These are phyloP conservation scores for Zychaea mexicana DNA, from an alignment of 371 early-diverging fungal species.

Conservation along the genomic window DNA sequence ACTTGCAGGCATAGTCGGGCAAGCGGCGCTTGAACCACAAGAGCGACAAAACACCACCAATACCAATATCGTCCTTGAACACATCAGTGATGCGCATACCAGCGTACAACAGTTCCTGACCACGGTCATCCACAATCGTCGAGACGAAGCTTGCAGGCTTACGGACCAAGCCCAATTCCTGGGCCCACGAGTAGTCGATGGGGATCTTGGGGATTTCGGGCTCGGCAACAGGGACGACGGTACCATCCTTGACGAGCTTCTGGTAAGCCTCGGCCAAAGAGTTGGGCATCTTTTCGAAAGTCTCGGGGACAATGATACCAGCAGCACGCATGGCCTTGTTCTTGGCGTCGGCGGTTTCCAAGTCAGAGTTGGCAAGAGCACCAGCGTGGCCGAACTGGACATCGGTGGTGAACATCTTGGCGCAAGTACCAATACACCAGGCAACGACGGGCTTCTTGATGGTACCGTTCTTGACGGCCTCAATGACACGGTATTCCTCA, in stretches of 20 bases:
- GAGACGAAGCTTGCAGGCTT: slow-evolving; percentile 98
- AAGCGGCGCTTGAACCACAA: slow-evolving; percentile 98
- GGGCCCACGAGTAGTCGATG: slow-evolving; percentile 98
- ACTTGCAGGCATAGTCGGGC: slow-evolving; percentile 93
- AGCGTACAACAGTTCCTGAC: slow-evolving; percentile 97
- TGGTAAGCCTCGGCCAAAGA: slow-evolving; percentile 78
- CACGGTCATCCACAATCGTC: slow-evolving; percentile 98
- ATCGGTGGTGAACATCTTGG: slow-evolving; percentile 97
- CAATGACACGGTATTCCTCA: slow-evolving; percentile 94
- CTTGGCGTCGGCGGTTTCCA: slow-evolving; percentile 97
- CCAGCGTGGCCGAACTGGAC: slow-evolving; percentile 99
- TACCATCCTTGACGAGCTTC: slow-evolving; percentile 75
- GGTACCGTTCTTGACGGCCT: slow-evolving; percentile 84
- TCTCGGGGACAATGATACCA: slow-evolving; percentile 92
- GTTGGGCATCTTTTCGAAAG: slow-evolving; percentile 93
- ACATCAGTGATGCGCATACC: slow-evolving; percentile 98
- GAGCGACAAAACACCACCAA: slow-evolving; percentile 95
- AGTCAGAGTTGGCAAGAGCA: slow-evolving; percentile 93
- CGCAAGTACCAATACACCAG: slow-evolving; percentile 99
- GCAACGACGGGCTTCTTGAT: slow-evolving; percentile 98
- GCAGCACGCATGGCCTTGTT: slow-evolving; percentile 87
- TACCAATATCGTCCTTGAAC: slow-evolving; percentile 96
- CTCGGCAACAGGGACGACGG: slow-evolving; percentile 75
- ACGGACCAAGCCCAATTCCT: slow-evolving; percentile 97
- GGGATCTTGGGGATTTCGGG: slow-evolving; percentile 98